These are phyloP conservation scores for Alnus glutinosa DNA, from an alignment of 306 rosid species.

Conservation along the genomic window DNA sequence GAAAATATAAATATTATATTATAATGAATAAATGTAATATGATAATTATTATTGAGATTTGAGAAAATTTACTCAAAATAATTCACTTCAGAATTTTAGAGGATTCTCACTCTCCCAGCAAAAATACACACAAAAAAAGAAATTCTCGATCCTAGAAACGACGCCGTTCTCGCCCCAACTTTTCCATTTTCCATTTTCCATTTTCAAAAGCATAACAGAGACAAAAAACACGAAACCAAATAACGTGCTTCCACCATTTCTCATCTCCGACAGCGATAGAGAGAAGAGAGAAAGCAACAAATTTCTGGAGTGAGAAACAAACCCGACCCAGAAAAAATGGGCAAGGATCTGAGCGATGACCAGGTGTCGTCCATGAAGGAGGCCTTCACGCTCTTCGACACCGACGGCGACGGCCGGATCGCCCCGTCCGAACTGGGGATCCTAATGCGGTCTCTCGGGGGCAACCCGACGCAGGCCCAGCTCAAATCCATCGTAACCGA, in stretches of 20 bases:
- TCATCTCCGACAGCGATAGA: background rate
- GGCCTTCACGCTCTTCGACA: slow-evolving; percentile 92
- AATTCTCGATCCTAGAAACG: background rate
- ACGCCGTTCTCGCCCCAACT: background rate
- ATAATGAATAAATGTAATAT: too few species aligned
- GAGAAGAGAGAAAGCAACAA: background rate
- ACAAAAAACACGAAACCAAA: background rate
- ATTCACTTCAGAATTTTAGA: too few species aligned
- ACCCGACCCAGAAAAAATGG: slow-evolving; percentile 54
- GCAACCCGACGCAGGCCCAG: slow-evolving; percentile 96
- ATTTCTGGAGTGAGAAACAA: background rate
- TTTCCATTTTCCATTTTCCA: background rate
- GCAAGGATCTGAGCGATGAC: slow-evolving; percentile 90
- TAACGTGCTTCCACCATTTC: slow-evolving; percentile 1
- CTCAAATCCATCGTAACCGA: slow-evolving; percentile 80
- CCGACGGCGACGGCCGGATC: slow-evolving; percentile 85
- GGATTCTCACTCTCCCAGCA: background rate
- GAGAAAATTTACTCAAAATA: too few species aligned
- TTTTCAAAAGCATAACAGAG: background rate
- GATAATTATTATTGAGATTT: too few species aligned
- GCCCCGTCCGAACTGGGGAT: slow-evolving; percentile 98
- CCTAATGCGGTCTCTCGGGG: slow-evolving; percentile 95
- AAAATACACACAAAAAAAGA: background rate
- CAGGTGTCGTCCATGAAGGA: slow-evolving; percentile 91
- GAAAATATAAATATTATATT: too few species aligned